phyloP scores from a whole-genome alignment of 805 yeast species.

The Kodamaea neixiangensis region DNA sequence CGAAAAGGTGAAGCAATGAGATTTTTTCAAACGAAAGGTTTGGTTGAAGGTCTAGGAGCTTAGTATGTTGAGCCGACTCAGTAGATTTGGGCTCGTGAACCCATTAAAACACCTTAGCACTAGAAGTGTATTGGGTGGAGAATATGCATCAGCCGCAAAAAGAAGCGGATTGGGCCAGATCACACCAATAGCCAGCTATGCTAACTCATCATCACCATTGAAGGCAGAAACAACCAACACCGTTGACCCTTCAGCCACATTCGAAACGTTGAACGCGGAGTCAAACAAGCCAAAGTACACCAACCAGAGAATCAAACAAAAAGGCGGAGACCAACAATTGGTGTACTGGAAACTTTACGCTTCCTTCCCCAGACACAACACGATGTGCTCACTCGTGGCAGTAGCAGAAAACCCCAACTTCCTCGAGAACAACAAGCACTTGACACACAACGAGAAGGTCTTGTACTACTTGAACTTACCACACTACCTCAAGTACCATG shows the following conservation, averaged over 20 bases:
- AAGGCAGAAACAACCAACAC: not conserved
- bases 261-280: not conserved
- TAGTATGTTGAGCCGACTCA: conserved; percentile 14
- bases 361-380: conserved; percentile 78
- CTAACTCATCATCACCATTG: not conserved
- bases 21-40: not conserved
- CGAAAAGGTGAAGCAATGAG: not conserved
- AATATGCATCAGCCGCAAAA: not conserved
- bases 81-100: conserved; percentile 10
- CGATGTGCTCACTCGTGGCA: conserved; percentile 73
- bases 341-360: conserved; percentile 77
- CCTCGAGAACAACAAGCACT: conserved; percentile 53
- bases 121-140: not conserved
- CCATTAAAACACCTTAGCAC: not conserved
- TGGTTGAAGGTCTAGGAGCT: not conserved
- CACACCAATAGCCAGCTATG: not conserved
- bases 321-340: conserved; percentile 20
- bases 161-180: not conserved
- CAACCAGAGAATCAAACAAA: not conserved
- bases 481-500: conserved; percentile 66
- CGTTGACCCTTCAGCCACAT: not conserved
- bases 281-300: not conserved
- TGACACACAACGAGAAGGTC: conserved; percentile 67
- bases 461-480: conserved; percentile 78
- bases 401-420: conserved; percentile 65